Percentiles rank a stretch among this genome's conserved stretches.
phyloP scores from a whole-genome alignment of 345 rosid genomes.

The Aurinia saxatilis region DNA sequence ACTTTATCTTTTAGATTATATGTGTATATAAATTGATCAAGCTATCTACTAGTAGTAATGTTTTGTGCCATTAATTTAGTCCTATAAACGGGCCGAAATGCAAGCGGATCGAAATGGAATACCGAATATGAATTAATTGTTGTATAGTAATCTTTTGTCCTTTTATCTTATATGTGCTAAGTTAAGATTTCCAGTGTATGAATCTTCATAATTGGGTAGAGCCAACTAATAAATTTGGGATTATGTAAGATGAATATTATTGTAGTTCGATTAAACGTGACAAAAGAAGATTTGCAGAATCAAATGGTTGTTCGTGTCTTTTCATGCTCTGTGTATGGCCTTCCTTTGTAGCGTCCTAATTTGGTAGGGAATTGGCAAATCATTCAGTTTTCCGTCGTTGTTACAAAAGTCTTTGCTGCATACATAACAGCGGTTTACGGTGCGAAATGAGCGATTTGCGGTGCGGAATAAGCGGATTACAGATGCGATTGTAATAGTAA shows the following conservation, averaged over 20 bases:
- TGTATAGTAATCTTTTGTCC: not conserved
- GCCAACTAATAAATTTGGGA: not conserved
- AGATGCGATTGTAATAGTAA: too few species aligned
- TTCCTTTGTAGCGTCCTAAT: slow-evolving; percentile 28
- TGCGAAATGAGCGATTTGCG: too few species aligned
- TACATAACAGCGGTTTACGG: too few species aligned
- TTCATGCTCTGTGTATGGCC: slow-evolving; percentile 16
- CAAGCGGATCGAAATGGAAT: not conserved
- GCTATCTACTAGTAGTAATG: not conserved
- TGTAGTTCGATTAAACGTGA: slow-evolving; percentile 26
- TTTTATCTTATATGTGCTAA: not conserved
- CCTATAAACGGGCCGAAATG: too few species aligned
- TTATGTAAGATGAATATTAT: not conserved
- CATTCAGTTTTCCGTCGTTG: slow-evolving; percentile 26
- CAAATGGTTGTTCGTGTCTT: slow-evolving; percentile 21
- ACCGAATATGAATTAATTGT: not conserved
- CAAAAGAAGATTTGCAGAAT: slow-evolving; percentile 24
- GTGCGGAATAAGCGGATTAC: too few species aligned
- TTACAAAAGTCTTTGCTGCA: slow-evolving; percentile 5
- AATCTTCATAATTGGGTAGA: not conserved
- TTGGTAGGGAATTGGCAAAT: slow-evolving; percentile 37
- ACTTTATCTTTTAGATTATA: not conserved
- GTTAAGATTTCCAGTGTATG: not conserved
- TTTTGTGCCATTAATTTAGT: not conserved
- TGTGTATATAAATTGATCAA: not conserved